phyloP scores from a whole-genome alignment of 352 stramenopile species.

The Phytophthora boehmeriae region DNA sequence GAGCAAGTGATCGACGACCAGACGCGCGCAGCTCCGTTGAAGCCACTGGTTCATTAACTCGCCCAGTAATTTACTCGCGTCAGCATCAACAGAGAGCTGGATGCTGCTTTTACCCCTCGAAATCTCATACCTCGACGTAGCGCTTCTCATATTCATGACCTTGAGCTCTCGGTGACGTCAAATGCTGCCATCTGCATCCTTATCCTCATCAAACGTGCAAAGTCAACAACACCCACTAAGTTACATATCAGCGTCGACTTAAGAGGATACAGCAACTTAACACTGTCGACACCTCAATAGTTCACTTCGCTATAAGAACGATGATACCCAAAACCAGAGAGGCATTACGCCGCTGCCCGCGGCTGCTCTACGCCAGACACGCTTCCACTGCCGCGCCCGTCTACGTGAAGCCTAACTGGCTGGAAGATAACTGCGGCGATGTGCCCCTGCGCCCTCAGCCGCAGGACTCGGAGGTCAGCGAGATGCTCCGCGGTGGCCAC shows the following conservation, averaged over 20 bases:
- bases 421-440: slow-evolving; percentile 68
- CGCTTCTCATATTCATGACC: too few relatives aligned
- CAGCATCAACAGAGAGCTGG: background rate
- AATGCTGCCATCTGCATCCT: too few relatives aligned
- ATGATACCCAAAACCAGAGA: slow-evolving; percentile 7
- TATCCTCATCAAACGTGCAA: too few relatives aligned
- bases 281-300: too few relatives aligned
- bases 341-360: slow-evolving; percentile 2
- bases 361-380: slow-evolving; percentile 3
- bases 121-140: background rate
- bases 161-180: too few relatives aligned
- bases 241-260: too few relatives aligned
- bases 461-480: slow-evolving; percentile 54
- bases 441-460: slow-evolving; percentile 48
- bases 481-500: slow-evolving; percentile 78
- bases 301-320: slow-evolving; percentile 9
- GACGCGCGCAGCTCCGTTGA: slow-evolving; percentile 87
- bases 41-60: slow-evolving; percentile 91
- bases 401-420: slow-evolving; percentile 49
- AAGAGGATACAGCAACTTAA: too few relatives aligned
- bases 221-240: background rate
- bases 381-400: slow-evolving; percentile 9
- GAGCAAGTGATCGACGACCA: slow-evolving; percentile 90
- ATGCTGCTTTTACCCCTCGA: background rate
- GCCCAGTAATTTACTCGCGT: slow-evolving; percentile 44